Evolutionary conservation across 1,284 basidiomycete species (phyloP), one percentile per base, ranked within the genome.

Genomic region (Ustilago xerochloae): DNA sequence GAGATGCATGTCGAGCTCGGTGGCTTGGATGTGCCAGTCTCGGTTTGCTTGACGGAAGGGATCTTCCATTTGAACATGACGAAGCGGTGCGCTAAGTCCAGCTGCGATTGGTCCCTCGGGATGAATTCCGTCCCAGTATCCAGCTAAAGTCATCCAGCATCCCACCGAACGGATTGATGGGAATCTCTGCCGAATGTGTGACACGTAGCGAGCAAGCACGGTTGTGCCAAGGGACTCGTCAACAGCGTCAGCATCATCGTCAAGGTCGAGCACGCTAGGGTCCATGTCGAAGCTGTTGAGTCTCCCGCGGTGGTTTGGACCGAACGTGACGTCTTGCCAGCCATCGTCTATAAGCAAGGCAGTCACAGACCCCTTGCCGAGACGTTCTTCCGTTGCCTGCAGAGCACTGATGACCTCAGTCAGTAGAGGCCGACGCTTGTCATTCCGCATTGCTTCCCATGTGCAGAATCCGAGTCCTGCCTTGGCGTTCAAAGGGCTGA

Each of bases 1-100:
- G 0, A 50, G 33, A 20, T 63, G 57, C 29, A 78, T 55, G 18
- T 75, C 70, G 24, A 67, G 50, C 9, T 71, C 55, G 51, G 58
- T 59, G 6, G 65, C 61, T 38, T 55, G 60, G 26, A 79, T 29
- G 46, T 59, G 45, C 73, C 71, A 55, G 54, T 75, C 51, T 48
- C 64, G 68, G 49, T 45, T 47, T 36, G 72, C 63, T 43, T 59
- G 94, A 20, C 63, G 62, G 45, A 62, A 65, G 1, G 71, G 53
- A 33, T 74, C 67, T 15, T 58, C 41, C n/a, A 69, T 20, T 5
- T 18, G 29, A 28, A 57, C 58, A 5, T 33, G 51, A 38, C 52
- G 49, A 20, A 68, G 60, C 5, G 60, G 50, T 9, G 56, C 61
- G 15, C 63, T 62, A 36, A 74, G 52, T 3, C 38, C 47, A 32